These are phyloP conservation scores for Carpinus viminea DNA, from an alignment of 306 rosid species.

Conservation along the genomic window DNA sequence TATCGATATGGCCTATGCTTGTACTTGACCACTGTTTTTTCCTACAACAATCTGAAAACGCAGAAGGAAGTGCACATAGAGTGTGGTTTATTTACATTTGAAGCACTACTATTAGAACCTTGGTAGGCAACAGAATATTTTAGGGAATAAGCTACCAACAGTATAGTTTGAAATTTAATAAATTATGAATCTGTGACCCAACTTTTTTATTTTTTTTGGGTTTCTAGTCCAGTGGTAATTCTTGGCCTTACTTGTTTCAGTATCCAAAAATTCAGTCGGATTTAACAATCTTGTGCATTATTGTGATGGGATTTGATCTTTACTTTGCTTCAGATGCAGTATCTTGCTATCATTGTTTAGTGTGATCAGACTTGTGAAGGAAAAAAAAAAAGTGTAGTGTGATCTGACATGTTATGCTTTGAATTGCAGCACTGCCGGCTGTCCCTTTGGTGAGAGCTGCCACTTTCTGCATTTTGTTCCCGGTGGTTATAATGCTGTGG, in stretches of 20 bases:
- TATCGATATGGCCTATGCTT: not conserved
- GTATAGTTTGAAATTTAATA: not conserved
- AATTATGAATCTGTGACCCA: not conserved
- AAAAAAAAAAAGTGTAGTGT: not conserved
- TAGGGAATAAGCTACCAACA: not conserved
- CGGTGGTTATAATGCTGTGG: constrained; percentile 90
- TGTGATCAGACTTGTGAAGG: constrained; percentile 24
- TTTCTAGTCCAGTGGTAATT: not conserved
- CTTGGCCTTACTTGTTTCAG: not conserved
- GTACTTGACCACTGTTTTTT: not conserved
- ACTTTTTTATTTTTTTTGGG: not conserved
- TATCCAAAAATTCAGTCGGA: not conserved
- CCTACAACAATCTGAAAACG: not conserved
- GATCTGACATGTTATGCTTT: constrained; percentile 38
- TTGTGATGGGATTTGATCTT: not conserved
- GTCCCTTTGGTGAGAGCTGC: constrained; percentile 96
- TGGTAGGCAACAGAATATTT: not conserved
- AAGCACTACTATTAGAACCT: not conserved
- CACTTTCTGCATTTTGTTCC: constrained; percentile 92
- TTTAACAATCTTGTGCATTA: not conserved
- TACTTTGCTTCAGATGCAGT: not conserved
- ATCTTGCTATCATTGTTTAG: constrained; percentile 6
- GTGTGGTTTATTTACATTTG: not conserved
- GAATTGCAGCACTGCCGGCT: constrained; percentile 84
- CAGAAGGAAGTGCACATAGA: not conserved